Conservation (phyloP, 805 yeast species). For the Ogataea glucozyma region DNA sequence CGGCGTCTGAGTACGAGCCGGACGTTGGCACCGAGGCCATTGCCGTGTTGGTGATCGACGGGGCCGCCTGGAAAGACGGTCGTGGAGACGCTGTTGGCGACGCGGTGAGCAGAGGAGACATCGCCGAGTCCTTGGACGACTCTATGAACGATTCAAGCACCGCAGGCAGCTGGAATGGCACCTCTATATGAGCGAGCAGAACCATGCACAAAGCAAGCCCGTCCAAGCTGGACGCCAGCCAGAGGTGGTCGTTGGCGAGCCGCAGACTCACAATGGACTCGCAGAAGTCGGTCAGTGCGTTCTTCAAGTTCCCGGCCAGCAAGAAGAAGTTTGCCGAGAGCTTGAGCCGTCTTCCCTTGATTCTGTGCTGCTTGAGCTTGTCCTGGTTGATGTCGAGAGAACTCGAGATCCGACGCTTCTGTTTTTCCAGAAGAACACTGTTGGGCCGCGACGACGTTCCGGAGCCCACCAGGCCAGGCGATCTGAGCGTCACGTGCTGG, state of each 20-base stretch:
- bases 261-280: slow-evolving; percentile 66
- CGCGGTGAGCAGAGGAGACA: slow-evolving; percentile 20
- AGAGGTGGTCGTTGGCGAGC: slow-evolving; percentile 69
- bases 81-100: slow-evolving; percentile 49
- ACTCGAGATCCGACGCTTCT: slow-evolving; percentile 30
- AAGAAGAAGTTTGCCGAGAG: slow-evolving; percentile 74
- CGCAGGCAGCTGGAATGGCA: slow-evolving; percentile 50
- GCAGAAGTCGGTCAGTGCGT: slow-evolving; percentile 71
- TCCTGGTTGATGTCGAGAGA: slow-evolving; percentile 36
- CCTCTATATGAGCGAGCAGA: slow-evolving; percentile 56
- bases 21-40: slow-evolving; percentile 10
- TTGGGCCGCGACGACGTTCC: slow-evolving; percentile 8
- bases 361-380: slow-evolving; percentile 41
- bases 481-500: slow-evolving; percentile 75
- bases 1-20: slow-evolving; percentile 21
- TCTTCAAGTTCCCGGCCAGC: slow-evolving; percentile 74
- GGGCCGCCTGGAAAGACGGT: slow-evolving; percentile 40
- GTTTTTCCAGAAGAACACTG: slow-evolving; percentile 22
- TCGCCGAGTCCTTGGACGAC: slow-evolving; percentile 26
- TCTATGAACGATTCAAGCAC: slow-evolving; percentile 28
- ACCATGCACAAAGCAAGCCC: slow-evolving; percentile 69
- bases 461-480: slow-evolving; percentile 60
- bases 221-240: slow-evolving; percentile 90
- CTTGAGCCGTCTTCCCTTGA: slow-evolving; percentile 74
- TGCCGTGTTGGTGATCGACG: slow-evolving; percentile 18